phyloP scores from a whole-genome alignment of 768 basidiomycete species.

The Leccinum subtestaceum region DNA sequence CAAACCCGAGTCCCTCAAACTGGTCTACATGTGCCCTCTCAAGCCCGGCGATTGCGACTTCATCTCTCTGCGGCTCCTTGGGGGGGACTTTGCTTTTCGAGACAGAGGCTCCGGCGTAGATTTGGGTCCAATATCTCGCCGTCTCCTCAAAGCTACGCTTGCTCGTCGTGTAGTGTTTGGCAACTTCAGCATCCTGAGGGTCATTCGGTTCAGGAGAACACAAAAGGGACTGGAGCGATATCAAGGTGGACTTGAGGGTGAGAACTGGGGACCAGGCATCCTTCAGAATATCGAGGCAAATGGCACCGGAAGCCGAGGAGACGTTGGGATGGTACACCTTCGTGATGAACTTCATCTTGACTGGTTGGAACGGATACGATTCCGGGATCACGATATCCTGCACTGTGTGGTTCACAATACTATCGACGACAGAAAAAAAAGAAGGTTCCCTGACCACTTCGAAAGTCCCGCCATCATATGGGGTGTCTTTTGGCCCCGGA shows the following conservation, averaged over 20 bases:
- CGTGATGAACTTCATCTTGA: conserved; percentile 98
- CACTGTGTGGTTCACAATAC: conserved; percentile 1
- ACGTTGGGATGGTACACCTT: conserved; percentile 97
- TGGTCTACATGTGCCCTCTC: conserved; percentile 80
- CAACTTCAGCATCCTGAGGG: conserved; percentile 97
- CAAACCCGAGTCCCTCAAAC: conserved; percentile 83
- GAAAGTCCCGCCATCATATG: conserved; percentile 88
- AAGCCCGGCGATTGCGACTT: conserved; percentile 73
- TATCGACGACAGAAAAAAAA: neutral
- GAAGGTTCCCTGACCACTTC: conserved; percentile 67
- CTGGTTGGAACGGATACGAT: conserved; percentile 87
- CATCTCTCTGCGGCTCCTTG: conserved; percentile 37
- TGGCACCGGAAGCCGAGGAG: conserved; percentile 90
- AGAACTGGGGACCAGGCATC: conserved; percentile 96
- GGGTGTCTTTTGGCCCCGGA: conserved; percentile 88
- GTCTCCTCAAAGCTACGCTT: conserved; percentile 87
- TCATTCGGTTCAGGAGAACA: conserved; percentile 95
- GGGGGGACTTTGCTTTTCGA: conserved; percentile 38
- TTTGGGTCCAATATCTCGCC: conserved; percentile 90
- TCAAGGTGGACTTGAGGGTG: conserved; percentile 93
- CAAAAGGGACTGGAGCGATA: conserved; percentile 89
- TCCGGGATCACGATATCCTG: conserved; percentile 94
- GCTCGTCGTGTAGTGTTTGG: conserved; percentile 93
- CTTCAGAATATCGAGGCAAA: conserved; percentile 83
- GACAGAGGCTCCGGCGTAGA: conserved; percentile 78